Conservation (phyloP, 2,329 filamentous ascomycete species). For the Fusarium caatingaense region DNA sequence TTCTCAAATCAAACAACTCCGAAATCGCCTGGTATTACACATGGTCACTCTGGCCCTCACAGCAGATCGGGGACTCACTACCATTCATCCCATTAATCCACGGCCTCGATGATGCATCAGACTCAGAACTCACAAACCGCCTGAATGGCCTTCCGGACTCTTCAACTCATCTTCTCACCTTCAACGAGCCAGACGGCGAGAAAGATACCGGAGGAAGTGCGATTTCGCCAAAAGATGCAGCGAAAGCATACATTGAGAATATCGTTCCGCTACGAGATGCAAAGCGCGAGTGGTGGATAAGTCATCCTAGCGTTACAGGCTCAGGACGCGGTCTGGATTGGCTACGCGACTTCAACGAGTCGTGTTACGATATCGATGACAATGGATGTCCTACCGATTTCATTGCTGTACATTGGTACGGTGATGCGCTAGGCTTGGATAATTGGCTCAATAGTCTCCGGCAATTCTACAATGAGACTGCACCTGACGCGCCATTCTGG, state of each 20-base stretch:
- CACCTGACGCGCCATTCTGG: constrained; percentile 48
- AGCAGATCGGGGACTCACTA: constrained; percentile 42
- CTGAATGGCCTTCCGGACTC: constrained; percentile 48
- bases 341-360: constrained; percentile 54
- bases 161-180: constrained; percentile 54
- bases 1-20: constrained; percentile 52
- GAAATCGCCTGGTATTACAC: constrained; percentile 58
- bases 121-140: constrained; percentile 41
- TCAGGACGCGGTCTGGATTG: constrained; percentile 54
- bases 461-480: constrained; percentile 50
- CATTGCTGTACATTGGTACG: constrained; percentile 57
- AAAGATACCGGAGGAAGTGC: constrained; percentile 54
- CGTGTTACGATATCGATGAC: constrained; percentile 54
- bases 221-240: constrained; percentile 54
- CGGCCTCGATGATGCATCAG: constrained; percentile 50
- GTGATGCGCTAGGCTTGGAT: constrained; percentile 51
- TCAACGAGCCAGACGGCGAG: constrained; percentile 58
- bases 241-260: constrained; percentile 52
- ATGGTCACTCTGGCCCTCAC: constrained; percentile 52
- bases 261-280: constrained; percentile 50
- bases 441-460: constrained; percentile 52
- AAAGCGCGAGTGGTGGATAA: constrained; percentile 52
- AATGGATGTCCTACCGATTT: constrained; percentile 56
- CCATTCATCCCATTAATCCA: constrained; percentile 55
- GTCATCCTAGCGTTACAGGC: constrained; percentile 56